phyloP scores from a whole-genome alignment of 352 stramenopile genomes.

The Halophytophthora batemanensis region DNA sequence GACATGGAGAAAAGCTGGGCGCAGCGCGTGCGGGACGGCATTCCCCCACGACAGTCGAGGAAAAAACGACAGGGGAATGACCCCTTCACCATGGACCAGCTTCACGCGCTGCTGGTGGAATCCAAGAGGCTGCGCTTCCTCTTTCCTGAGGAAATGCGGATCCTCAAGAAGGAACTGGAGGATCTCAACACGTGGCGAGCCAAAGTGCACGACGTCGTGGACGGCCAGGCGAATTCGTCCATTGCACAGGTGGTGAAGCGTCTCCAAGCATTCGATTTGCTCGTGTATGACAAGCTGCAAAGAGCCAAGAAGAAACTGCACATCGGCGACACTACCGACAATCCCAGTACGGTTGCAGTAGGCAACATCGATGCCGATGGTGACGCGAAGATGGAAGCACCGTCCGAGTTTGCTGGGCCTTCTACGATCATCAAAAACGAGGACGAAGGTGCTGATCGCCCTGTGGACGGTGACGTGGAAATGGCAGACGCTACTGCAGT shows the following conservation, averaged over 20 bases:
- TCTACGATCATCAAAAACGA: conserved; percentile 13
- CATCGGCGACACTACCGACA: conserved; percentile 14
- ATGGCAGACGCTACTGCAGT: conserved; percentile 2
- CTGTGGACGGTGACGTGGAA: conserved; percentile 29
- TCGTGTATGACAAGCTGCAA: conserved; percentile 59
- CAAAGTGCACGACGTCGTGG: conserved; percentile 54
- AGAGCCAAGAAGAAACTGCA: conserved; percentile 44
- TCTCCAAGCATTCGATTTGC: conserved; percentile 61
- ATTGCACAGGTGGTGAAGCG: conserved; percentile 37
- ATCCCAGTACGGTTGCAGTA: neutral
- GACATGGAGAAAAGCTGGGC: conserved; percentile 62
- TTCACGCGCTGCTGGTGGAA: conserved; percentile 55
- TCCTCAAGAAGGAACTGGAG: conserved; percentile 69
- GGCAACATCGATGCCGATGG: neutral
- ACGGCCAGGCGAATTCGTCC: conserved; percentile 29
- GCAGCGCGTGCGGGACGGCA: conserved; percentile 62
- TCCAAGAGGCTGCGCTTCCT: conserved; percentile 56
- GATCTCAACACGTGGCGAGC: conserved; percentile 61
- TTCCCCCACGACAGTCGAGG: conserved; percentile 72
- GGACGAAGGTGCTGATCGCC: conserved; percentile 6
- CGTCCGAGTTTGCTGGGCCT: conserved; percentile 2
- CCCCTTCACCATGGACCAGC: conserved; percentile 51
- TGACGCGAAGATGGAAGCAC: conserved; percentile 10
- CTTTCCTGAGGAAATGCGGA: conserved; percentile 77
- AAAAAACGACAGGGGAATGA: conserved; percentile 76